Percentiles rank a stretch among this genome's conserved stretches.
Evolutionary conservation across 345 rosid genomes (phyloP).

Genomic region (Isatis tinctoria): DNA sequence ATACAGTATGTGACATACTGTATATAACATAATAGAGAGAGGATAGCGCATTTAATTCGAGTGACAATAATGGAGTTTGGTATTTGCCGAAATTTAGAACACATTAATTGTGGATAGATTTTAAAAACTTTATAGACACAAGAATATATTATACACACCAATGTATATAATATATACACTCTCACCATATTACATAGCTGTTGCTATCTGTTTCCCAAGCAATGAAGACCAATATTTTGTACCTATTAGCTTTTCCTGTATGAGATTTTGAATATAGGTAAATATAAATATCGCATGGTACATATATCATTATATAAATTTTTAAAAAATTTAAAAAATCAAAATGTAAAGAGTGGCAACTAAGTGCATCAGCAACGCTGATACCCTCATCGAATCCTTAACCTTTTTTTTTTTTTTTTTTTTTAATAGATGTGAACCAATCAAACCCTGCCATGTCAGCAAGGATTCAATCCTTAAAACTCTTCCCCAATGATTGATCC

Average conservation of each 20-base stretch:
- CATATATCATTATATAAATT: neutral
- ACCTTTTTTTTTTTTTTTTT: no score
- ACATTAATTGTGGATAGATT: constrained; percentile 34
- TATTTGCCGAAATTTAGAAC: constrained; percentile 41
- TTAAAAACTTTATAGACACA: constrained; percentile 3
- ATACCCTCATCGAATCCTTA: no score
- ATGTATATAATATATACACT: neutral
- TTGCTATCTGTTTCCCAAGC: neutral
- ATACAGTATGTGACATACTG: no score
- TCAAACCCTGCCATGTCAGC: no score
- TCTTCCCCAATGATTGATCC: no score
- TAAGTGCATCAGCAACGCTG: no score
- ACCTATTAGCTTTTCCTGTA: neutral
- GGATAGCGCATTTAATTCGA: constrained; percentile 16
- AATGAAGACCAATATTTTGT: constrained; percentile 22
- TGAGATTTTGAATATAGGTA: neutral
- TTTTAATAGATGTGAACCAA: no score
- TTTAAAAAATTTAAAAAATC: neutral
- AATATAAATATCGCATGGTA: no score
- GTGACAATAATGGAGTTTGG: constrained; percentile 37
- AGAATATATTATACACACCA: neutral
- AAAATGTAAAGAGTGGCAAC: neutral
- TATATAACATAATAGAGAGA: neutral
- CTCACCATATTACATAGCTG: neutral
- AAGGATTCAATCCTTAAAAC: no score